phyloP scores from a whole-genome alignment of 768 basidiomycete genomes.

The Zangia roseola region DNA sequence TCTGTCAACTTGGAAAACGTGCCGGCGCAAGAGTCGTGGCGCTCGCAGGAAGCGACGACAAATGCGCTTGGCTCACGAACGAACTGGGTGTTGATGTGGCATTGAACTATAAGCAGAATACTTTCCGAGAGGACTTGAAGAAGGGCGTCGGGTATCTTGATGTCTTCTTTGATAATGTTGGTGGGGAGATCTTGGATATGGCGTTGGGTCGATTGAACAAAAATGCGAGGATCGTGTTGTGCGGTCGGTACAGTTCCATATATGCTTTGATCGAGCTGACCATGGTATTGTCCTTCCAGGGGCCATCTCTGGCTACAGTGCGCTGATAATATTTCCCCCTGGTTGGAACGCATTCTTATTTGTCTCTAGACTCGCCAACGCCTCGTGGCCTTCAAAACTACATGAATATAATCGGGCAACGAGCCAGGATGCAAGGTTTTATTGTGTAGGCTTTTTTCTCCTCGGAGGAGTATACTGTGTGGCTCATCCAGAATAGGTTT shows the following conservation, averaged over 20 bases:
- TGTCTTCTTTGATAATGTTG: slow-evolving; percentile 83
- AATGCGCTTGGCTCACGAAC: slow-evolving; percentile 81
- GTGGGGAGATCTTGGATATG: slow-evolving; percentile 79
- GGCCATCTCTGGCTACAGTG: slow-evolving; percentile 84
- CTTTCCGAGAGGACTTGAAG: slow-evolving; percentile 73
- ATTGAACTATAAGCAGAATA: slow-evolving; percentile 82
- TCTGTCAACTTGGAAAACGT: slow-evolving; percentile 80
- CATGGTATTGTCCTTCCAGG: slow-evolving; percentile 48
- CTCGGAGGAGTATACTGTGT: too few species aligned
- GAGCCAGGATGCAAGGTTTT: slow-evolving; percentile 84
- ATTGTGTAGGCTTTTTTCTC: slow-evolving; percentile 53
- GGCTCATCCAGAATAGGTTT: slow-evolving; percentile 43
- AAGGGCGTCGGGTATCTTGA: slow-evolving; percentile 71
- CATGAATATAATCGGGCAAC: slow-evolving; percentile 65
- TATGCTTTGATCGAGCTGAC: slow-evolving; percentile 5
- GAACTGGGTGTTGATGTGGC: slow-evolving; percentile 82
- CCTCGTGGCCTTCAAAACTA: slow-evolving; percentile 71
- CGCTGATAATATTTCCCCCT: slow-evolving; percentile 23
- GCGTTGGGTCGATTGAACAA: slow-evolving; percentile 72
- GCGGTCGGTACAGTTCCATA: slow-evolving; percentile 52
- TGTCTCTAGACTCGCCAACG: slow-evolving; percentile 47
- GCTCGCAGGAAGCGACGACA: slow-evolving; percentile 82
- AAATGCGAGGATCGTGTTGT: slow-evolving; percentile 74
- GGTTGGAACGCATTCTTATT: background rate
- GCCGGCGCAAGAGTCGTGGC: slow-evolving; percentile 81